Evolutionary conservation across 2,329 filamentous ascomycete species (phyloP), one percentile per base, ranked within the genome.

Genomic region (Myotisia sp.): DNA sequence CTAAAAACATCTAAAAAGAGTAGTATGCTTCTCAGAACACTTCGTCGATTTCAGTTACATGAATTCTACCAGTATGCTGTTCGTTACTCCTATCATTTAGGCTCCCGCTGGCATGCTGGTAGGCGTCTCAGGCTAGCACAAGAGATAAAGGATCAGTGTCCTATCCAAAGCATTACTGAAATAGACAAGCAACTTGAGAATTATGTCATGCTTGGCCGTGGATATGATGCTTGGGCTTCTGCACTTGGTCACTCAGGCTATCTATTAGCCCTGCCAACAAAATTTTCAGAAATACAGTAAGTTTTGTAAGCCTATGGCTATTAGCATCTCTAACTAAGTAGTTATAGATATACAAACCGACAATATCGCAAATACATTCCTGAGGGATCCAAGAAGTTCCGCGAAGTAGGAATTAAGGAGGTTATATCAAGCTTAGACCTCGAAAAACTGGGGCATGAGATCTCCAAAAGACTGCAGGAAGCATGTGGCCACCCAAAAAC

Each of bases 221-320:
- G 34, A 21, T 36, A 36, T 36, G 26, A 36, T 16, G 16, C 19
- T 10, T 36, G 34, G 34, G 34, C 30, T 6, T 10, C 16, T n/a
- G 34, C 29, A 24, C 23, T 36, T 22, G 34, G 34, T n/a, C 8
- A 24, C 8, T 21, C 27, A 36, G 34, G 34, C 26, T 36, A 31
- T 17, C 20, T 36, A 9, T 8, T 30, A 29, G 34, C 34, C n/a
- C 14, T 36, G 10, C 34, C 34, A 12, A n/a, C 30, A 20, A 21
- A 31, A 12, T 18, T 36, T n/a, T 36, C 26, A n/a, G 34, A 36
- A 27, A 13, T 19, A 5, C 26, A 36, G 27, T 36, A 26, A 30
- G 27, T 34, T 16, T 20, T 23, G 12, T 13, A 14, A 14, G 3
- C 13, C 18, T 26, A 13, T 34, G 8, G 4, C 17, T 28, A 34